phyloP scores from a whole-genome alignment of 257 asterid genomes.

The Gardenia jasminoides region DNA sequence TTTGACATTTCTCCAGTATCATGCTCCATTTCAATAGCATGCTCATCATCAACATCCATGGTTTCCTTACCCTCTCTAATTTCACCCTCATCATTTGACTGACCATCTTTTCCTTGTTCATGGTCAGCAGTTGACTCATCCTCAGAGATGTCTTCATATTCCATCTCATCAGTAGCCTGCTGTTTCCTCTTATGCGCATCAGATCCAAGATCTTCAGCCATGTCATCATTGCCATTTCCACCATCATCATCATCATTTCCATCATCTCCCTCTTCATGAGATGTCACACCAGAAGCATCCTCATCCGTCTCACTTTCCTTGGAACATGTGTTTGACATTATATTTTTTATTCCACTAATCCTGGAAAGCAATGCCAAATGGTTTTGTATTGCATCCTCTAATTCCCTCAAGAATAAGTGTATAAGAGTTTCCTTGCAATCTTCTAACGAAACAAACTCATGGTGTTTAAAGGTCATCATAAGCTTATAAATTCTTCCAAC shows the following conservation, averaged over 20 bases:
- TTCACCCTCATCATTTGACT: conserved; percentile 34
- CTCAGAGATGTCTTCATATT: conserved; percentile 68
- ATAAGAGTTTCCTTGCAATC: conserved; percentile 55
- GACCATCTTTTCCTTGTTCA: conserved; percentile 28
- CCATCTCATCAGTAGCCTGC: conserved; percentile 76
- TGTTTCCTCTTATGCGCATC: conserved; percentile 62
- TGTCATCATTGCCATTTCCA: conserved; percentile 44
- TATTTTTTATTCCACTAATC: conserved; percentile 55
- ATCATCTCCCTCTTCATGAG: conserved; percentile 33
- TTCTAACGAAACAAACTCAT: conserved; percentile 57
- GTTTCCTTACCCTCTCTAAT: conserved; percentile 35
- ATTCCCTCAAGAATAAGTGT: conserved; percentile 43
- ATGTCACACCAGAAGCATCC: conserved; percentile 34
- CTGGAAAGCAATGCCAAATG: conserved; percentile 51
- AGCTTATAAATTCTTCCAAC: conserved; percentile 59
- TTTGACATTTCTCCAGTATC: conserved; percentile 31
- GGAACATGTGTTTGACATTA: conserved; percentile 31
- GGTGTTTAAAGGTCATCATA: conserved; percentile 54
- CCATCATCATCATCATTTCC: conserved; percentile 49
- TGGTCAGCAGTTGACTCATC: conserved; percentile 31
- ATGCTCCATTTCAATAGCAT: conserved; percentile 27
- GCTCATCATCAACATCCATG: conserved; percentile 32
- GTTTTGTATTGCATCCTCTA: conserved; percentile 80
- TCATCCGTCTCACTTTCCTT: conserved; percentile 40
- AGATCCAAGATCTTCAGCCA: conserved; percentile 68